phyloP scores from a whole-genome alignment of 768 basidiomycete species.

The Fomitopsis serialis region DNA sequence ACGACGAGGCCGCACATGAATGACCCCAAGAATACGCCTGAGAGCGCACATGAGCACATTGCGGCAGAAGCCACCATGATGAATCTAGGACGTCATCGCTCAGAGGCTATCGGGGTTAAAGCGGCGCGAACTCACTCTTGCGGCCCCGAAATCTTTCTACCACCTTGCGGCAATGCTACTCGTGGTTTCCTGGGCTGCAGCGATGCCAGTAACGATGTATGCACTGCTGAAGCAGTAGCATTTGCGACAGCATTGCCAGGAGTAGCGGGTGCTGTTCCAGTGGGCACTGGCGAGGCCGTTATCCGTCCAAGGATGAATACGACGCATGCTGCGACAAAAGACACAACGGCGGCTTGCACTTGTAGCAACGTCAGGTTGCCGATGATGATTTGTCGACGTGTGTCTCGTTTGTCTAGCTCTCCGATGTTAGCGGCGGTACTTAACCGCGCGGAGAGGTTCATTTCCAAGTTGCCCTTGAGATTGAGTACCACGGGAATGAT shows the following conservation, averaged over 20 bases:
- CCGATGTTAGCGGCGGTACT: constrained; percentile 94
- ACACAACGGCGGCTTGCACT: constrained; percentile 88
- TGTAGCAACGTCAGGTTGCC: constrained; percentile 87
- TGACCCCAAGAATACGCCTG: constrained; percentile 75
- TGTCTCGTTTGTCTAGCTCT: constrained; percentile 69
- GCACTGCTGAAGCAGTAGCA: background rate
- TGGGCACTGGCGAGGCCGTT: constrained; percentile 31
- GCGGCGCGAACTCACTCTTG: constrained; percentile 27
- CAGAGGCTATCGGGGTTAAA: background rate
- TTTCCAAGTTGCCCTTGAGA: constrained; percentile 97
- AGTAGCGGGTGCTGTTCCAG: background rate
- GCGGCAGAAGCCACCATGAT: constrained; percentile 71
- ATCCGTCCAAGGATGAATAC: constrained; percentile 67
- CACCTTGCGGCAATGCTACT: constrained; percentile 5
- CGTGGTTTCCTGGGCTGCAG: constrained; percentile 9
- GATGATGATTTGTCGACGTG: constrained; percentile 59
- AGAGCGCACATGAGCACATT: constrained; percentile 77
- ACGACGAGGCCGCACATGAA: constrained; percentile 90
- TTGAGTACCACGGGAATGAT: constrained; percentile 93
- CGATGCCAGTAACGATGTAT: background rate
- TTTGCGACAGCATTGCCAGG: background rate
- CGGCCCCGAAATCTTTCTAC: constrained; percentile 19
- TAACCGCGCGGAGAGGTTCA: constrained; percentile 96
- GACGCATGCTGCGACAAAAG: constrained; percentile 77
- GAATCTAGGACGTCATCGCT: constrained; percentile 41